Conservation (phyloP, 2,329 filamentous ascomycete genomes). For the Penicillium sp. region DNA sequence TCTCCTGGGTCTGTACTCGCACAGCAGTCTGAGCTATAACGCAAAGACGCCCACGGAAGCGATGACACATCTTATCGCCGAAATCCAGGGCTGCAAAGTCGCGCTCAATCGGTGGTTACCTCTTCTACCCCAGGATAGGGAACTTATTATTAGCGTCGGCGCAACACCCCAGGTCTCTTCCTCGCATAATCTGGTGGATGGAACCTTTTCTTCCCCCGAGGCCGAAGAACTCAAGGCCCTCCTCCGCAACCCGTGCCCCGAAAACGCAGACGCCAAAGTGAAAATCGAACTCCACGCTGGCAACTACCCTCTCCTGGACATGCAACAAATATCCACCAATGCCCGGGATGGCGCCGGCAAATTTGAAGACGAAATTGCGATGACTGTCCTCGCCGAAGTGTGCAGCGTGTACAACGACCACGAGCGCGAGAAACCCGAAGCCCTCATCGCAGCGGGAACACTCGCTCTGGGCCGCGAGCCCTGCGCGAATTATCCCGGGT, state of each 20-base stretch:
- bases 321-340: slow-evolving; percentile 77
- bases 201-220: slow-evolving; percentile 41
- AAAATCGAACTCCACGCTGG: slow-evolving; percentile 73
- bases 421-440: slow-evolving; percentile 60
- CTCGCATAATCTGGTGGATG: slow-evolving; percentile 61
- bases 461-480: slow-evolving; percentile 74
- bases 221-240: slow-evolving; percentile 34
- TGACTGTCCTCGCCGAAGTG: slow-evolving; percentile 73
- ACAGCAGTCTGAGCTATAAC: slow-evolving; percentile 73
- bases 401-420: slow-evolving; percentile 68
- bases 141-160: slow-evolving; percentile 68
- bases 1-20: slow-evolving; percentile 71
- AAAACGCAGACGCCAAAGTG: slow-evolving; percentile 38
- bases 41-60: slow-evolving; percentile 60
- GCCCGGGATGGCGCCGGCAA: slow-evolving; percentile 52
- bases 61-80: slow-evolving; percentile 60
- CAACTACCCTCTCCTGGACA: slow-evolving; percentile 74
- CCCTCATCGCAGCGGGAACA: slow-evolving; percentile 68
- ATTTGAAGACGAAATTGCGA: slow-evolving; percentile 59
- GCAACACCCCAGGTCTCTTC: slow-evolving; percentile 75
- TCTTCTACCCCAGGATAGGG: slow-evolving; percentile 25
- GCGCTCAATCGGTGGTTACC: slow-evolving; percentile 30
- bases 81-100: slow-evolving; percentile 57
- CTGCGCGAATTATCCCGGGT: slow-evolving; percentile 71
- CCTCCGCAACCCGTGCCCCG: slow-evolving; percentile 22